Percentiles rank a stretch among this genome's conserved stretches.
Evolutionary conservation across 1,284 basidiomycete genomes (phyloP).

Genomic region (Ceratobasidium sp.): DNA sequence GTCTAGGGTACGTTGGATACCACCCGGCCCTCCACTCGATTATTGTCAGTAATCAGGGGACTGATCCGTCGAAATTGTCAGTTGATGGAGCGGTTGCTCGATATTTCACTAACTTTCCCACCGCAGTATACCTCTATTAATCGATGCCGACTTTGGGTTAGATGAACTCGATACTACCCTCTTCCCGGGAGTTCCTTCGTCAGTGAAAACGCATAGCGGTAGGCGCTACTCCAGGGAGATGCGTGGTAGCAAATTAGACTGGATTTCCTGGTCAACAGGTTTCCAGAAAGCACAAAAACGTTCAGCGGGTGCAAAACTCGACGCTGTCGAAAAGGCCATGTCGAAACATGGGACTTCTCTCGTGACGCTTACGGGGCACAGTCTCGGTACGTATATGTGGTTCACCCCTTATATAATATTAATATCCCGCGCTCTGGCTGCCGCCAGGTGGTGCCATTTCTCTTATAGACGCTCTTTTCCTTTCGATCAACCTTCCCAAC

Average conservation of each 20-base stretch:
- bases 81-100: neutral
- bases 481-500: constrained; percentile 44
- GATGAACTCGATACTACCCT: neutral
- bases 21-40: constrained; percentile 22
- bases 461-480: constrained; percentile 58
- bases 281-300: constrained; percentile 31
- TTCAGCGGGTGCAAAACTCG: constrained; percentile 13
- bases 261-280: neutral
- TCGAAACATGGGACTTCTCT: neutral
- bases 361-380: constrained; percentile 14
- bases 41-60: constrained; percentile 47
- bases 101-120: neutral
- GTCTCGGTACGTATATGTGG: neutral
- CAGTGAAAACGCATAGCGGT: constrained; percentile 32
- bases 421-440: neutral
- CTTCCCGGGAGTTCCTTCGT: constrained; percentile 32
- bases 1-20: constrained; percentile 37
- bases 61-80: constrained; percentile 45
- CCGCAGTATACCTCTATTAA: constrained; percentile 14
- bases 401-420: neutral
- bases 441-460: constrained; percentile 61
- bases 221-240: neutral
- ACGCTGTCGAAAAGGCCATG: constrained; percentile 38
- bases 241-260: neutral
- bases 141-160: constrained; percentile 9